These are phyloP conservation scores for Plasmopara muralis DNA, from an alignment of 352 stramenopile genomes.

Conservation along the genomic window DNA sequence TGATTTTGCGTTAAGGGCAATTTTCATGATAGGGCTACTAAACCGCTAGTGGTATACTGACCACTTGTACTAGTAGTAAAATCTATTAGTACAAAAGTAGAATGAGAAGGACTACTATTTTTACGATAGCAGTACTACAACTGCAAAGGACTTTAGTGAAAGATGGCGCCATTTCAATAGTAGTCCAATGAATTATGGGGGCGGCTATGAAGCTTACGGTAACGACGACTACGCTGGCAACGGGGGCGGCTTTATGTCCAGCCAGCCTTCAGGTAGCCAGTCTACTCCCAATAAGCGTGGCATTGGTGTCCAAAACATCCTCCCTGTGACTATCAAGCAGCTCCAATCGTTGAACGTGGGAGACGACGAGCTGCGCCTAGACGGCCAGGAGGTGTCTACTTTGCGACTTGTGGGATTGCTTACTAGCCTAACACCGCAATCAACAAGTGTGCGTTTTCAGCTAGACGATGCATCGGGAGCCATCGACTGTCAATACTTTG, in stretches of 20 bases:
- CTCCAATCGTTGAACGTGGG: conserved; percentile 35
- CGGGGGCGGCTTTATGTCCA: conserved; percentile 69
- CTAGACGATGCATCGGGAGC: conserved; percentile 93
- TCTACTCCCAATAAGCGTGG: conserved; percentile 47
- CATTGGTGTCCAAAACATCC: conserved; percentile 73
- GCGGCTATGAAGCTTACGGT: conserved; percentile 67
- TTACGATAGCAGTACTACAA: no score
- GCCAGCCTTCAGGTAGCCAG: conserved; percentile 42
- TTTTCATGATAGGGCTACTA: no score
- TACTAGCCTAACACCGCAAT: conserved; percentile 65
- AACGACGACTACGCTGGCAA: conserved; percentile 46
- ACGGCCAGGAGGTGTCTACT: conserved; percentile 83
- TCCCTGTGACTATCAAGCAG: conserved; percentile 90
- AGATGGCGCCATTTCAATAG: conserved; percentile 13
- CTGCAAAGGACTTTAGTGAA: not conserved
- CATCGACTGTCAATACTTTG: conserved; percentile 89
- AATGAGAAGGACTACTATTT: no score
- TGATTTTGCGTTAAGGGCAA: no score
- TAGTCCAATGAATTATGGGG: conserved; percentile 48
- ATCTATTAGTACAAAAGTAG: no score
- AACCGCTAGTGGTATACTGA: no score
- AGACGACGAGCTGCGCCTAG: conserved; percentile 80
- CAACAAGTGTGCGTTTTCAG: conserved; percentile 89
- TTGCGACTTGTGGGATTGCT: conserved; percentile 88
- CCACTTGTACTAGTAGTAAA: no score